These are phyloP conservation scores for Ganoderma resinaceum DNA, from an alignment of 1,284 basidiomycete genomes.

Conservation along the genomic window DNA sequence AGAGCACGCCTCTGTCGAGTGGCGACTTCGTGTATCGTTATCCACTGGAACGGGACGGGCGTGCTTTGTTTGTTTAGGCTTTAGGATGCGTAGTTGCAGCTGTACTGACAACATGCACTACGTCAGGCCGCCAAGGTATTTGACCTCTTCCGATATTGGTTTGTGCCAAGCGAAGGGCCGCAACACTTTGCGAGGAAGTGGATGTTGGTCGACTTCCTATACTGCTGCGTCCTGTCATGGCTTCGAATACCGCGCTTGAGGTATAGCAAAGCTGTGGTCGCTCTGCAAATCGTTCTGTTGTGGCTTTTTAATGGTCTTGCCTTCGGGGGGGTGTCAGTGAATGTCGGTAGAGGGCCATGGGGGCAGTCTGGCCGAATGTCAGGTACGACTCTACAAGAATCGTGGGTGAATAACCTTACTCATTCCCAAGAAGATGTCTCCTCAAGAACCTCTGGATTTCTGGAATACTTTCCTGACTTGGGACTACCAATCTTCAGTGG, in stretches of 20 bases:
- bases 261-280: constrained; percentile 67
- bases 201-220: constrained; percentile 71
- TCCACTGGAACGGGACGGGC: not conserved
- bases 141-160: constrained; percentile 62
- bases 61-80: not conserved
- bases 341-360: constrained; percentile 18
- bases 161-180: constrained; percentile 43
- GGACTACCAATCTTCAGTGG: constrained; percentile 54
- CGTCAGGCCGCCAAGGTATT: constrained; percentile 69
- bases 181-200: constrained; percentile 65
- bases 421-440: not conserved
- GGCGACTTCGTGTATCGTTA: not conserved
- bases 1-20: not conserved
- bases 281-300: constrained; percentile 63
- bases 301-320: constrained; percentile 72
- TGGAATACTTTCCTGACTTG: constrained; percentile 53
- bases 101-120: constrained; percentile 1
- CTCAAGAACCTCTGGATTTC: constrained; percentile 34
- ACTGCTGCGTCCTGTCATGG: constrained; percentile 63
- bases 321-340: constrained; percentile 66
- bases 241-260: constrained; percentile 82
- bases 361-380: constrained; percentile 14
- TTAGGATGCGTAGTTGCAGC: too few relatives aligned
- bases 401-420: too few relatives aligned
- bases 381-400: constrained; percentile 8